Base-by-base conservation (phyloP, 1,139 yeast genomes). In the Diutina mesorugosa region DNA sequence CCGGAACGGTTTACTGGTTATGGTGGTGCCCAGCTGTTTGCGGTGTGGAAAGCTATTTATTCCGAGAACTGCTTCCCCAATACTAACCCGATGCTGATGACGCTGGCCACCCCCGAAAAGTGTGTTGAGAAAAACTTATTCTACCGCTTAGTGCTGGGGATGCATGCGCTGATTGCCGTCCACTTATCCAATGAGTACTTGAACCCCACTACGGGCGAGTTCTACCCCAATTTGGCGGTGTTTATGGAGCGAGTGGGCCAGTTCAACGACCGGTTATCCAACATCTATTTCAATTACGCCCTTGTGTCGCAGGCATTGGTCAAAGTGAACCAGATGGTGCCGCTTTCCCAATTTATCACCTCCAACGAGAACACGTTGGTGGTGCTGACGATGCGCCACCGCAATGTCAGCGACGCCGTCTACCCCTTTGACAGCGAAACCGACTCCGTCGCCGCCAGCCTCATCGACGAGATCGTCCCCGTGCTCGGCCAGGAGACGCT, bases 1-100 rank as follows among this genome's bases (percentile, higher is more conserved):
- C 97, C 97, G 0, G 99, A 95, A 70, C 78, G 99, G 65, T 95
- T 89, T 71, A 95, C 99, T 1, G 99, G 99, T 0, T 95, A 95
- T 67, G 87, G 91, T 52, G 99, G 99, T 45, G 81, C 85, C 57
- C 97, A 93, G 66, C 90, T 97, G 29, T 83, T 85, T 62, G 91
- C 87, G 67, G 89, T 95, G 56, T 95, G 99, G 99, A 77, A 84
- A 54, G 90, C 95, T 59, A 90, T 95, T 52, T 95, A 95, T 69
- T 83, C 83, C 55, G 97, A 93, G 65, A 90, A 91, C 73, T 90
- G 97, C 68, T 91, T 91, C 71, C 79, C 80, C 14, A 79, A 84
- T 58, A 73, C 77, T 14, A 72, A 67, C 60, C 76, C 76, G 28
- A 71, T 73, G 74, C 68, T 74, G 30, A 66, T 68, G 72, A 63